phyloP scores from a whole-genome alignment of 2,329 filamentous ascomycete genomes.

The Ceratocystis destructans region DNA sequence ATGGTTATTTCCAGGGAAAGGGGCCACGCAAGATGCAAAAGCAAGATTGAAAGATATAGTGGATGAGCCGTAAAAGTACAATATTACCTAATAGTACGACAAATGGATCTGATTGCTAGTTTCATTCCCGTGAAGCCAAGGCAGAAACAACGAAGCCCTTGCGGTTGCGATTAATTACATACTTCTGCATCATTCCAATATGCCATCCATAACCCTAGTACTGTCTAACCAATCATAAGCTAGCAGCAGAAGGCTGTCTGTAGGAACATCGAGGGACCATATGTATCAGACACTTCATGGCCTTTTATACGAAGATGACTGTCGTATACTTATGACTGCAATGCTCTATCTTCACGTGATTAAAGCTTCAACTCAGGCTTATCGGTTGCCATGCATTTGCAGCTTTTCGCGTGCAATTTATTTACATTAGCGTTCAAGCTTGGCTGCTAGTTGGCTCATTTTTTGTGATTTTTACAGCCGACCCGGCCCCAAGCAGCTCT shows the following conservation, averaged over 20 bases:
- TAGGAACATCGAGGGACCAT: neutral
- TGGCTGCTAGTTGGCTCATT: neutral
- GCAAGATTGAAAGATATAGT: neutral
- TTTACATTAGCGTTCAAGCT: constrained; percentile 15
- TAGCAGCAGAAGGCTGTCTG: neutral
- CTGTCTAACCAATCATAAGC: neutral
- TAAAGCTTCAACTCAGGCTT: neutral
- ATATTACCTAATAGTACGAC: neutral
- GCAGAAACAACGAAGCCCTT: neutral
- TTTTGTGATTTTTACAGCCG: neutral
- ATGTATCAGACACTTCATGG: neutral
- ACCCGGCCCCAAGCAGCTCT: neutral
- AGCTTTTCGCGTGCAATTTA: constrained; percentile 19
- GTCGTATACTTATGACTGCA: neutral
- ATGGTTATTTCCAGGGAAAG: neutral
- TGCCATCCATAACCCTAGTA: neutral
- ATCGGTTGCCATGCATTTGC: constrained; percentile 17
- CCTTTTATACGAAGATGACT: neutral
- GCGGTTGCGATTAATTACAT: neutral
- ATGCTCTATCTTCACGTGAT: constrained; percentile 15
- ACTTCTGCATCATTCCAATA: neutral
- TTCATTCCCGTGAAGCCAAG: too few relatives aligned
- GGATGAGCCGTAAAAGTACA: constrained; percentile 2
- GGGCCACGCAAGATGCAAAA: neutral
- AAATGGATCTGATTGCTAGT: neutral